Percentiles rank a stretch among this genome's conserved stretches.
phyloP scores from a whole-genome alignment of 2,329 filamentous ascomycete genomes.

The Diaporthe capsici region DNA sequence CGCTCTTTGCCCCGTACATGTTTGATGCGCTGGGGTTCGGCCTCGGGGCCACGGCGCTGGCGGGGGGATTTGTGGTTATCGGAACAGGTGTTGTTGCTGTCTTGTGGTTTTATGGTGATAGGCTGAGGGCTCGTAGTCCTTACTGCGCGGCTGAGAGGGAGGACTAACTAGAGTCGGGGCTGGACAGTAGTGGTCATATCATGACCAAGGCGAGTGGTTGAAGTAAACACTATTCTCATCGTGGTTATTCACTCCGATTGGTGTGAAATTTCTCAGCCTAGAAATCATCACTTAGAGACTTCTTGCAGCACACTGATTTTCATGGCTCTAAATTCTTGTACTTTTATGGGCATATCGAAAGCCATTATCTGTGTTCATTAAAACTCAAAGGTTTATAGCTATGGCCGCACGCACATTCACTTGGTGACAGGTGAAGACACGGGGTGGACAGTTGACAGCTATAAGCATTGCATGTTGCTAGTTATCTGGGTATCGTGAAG shows the following conservation, averaged over 20 bases:
- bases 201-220: not conserved
- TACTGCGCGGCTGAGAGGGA: constrained; percentile 22
- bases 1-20: constrained; percentile 29
- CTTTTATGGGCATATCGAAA: too few species aligned
- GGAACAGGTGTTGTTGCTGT: not conserved
- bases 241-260: not conserved
- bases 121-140: constrained; percentile 8
- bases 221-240: not conserved
- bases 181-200: not conserved
- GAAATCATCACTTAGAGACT: too few species aligned
- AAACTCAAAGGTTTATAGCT: too few species aligned
- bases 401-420: too few species aligned
- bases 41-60: constrained; percentile 1
- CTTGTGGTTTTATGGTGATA: constrained; percentile 20
- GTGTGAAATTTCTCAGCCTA: too few species aligned
- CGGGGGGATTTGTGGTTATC: constrained; percentile 2
- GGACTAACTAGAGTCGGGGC: not conserved
- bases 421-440: too few species aligned
- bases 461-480: not conserved
- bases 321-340: too few species aligned
- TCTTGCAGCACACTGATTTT: too few species aligned
- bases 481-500: not conserved
- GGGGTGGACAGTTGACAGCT: not conserved
- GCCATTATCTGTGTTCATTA: too few species aligned
- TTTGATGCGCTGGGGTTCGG: constrained; percentile 5